These are phyloP conservation scores for Echinochloa phyllopogon DNA, from an alignment of 176 grass and related monocot species.

Conservation along the genomic window DNA sequence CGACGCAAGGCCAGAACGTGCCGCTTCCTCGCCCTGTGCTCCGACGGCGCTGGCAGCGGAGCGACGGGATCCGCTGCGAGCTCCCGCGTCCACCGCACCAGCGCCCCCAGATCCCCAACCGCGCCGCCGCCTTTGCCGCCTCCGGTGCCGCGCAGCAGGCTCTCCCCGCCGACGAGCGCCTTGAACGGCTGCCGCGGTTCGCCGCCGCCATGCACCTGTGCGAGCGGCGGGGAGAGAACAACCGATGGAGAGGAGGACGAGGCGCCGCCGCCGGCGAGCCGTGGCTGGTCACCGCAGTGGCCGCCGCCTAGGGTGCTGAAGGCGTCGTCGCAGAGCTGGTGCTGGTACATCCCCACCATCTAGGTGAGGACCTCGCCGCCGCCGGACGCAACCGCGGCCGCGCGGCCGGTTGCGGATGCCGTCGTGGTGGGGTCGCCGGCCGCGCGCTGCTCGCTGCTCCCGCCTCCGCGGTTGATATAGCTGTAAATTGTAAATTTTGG, in stretches of 20 bases:
- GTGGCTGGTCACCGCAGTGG: slow-evolving; percentile 51
- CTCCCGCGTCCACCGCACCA: slow-evolving; percentile 61
- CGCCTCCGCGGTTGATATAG: slow-evolving; percentile 46
- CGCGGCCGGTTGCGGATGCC: slow-evolving; percentile 32
- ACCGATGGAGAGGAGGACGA: slow-evolving; percentile 21
- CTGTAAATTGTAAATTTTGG: slow-evolving; percentile 44
- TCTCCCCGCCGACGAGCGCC: slow-evolving; percentile 43
- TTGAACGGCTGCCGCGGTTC: slow-evolving; percentile 45
- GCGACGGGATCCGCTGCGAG: slow-evolving; percentile 60
- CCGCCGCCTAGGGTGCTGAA: slow-evolving; percentile 40
- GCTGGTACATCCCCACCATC: slow-evolving; percentile 62
- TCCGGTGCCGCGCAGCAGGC: slow-evolving; percentile 28
- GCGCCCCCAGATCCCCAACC: slow-evolving; percentile 51
- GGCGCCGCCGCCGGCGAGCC: slow-evolving; percentile 16
- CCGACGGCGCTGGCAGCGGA: slow-evolving; percentile 30
- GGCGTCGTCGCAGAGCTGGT: slow-evolving; percentile 61
- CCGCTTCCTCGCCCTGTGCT: slow-evolving; percentile 46
- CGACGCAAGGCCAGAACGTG: slow-evolving; percentile 64
- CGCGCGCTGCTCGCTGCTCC: slow-evolving; percentile 45
- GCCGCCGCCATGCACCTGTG: slow-evolving; percentile 30
- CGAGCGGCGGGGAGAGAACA: slow-evolving; percentile 22
- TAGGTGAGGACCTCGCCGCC: slow-evolving; percentile 35
- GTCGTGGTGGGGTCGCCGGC: slow-evolving; percentile 39
- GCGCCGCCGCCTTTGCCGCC: slow-evolving; percentile 10
- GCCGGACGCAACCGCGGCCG: slow-evolving; percentile 23